Base-by-base conservation (phyloP, 768 basidiomycete species). In the Asterophora parasitica region DNA sequence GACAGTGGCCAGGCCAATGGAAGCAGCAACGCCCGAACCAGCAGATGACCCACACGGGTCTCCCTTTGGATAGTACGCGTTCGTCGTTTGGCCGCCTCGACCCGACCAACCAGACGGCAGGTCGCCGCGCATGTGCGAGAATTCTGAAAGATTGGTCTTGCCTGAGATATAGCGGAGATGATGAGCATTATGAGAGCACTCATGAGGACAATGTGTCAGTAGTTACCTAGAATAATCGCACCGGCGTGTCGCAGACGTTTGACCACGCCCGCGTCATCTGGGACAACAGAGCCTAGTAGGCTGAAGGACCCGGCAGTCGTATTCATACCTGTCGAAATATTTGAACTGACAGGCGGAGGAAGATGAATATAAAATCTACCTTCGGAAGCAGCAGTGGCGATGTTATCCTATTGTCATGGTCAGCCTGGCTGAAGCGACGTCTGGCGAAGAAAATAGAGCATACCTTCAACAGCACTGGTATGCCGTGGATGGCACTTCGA, bases 1-100 rank as follows among this genome's bases (percentile, higher is more conserved):
- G 1, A 76, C 75, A 11, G 76, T 63, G n/a, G 68, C 61, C 12
- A 80, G 64, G 13, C 79, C 78, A 40, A 78, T 79, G 1, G 76
- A 75, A 2, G 75, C 65, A 17, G 75, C 68, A 23, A 81, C 67
- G 3, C 71, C 82, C n/a, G 78, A 79, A 2, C 82, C 82, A 6
- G 78, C 74, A 0, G 78, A 80, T 1, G 77, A 81, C 1, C 81
- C 79, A 49, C 75, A 79, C 2, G 81, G 77, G 52, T 80, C 75
- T 3, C 68, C 74, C 10, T 69, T 68, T 0, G 75, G 73, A 47
- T 67, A 78, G 16, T 54, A 54, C 1, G 53, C 53, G 26, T 17
- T 51, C 1, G 47, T 51, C 7, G 53, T 37, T 42, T 54, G 53
- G 2, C 53, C 53, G 17, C 53, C 53, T 4, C 47, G 27, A 74